phyloP scores from a whole-genome alignment of 371 early-diverging fungal species.

The Apophysomyces variabilis region DNA sequence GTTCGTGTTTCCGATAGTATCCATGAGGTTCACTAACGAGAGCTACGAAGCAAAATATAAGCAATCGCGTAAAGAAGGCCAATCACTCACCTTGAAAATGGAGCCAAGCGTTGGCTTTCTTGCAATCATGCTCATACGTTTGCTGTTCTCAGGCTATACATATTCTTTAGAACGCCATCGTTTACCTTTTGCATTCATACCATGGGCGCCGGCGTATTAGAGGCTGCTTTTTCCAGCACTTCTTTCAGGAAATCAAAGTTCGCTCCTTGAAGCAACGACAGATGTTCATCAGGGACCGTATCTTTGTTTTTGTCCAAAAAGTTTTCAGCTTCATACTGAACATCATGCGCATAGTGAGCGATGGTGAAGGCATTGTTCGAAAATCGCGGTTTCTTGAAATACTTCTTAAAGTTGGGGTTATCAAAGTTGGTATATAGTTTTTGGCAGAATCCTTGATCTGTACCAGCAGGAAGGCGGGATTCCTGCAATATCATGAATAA shows the following conservation, averaged over 20 bases:
- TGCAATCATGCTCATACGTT: slow-evolving; percentile 63
- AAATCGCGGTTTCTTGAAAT: slow-evolving; percentile 93
- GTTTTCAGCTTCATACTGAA: slow-evolving; percentile 89
- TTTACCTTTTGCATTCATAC: slow-evolving; percentile 9
- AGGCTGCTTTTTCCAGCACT: slow-evolving; percentile 58
- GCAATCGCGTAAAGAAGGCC: background rate
- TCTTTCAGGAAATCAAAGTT: slow-evolving; percentile 77
- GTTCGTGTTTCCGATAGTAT: slow-evolving; percentile 89
- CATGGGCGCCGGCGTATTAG: slow-evolving; percentile 39
- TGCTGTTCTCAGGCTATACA: slow-evolving; percentile 43
- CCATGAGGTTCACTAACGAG: slow-evolving; percentile 91
- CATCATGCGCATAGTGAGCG: slow-evolving; percentile 92
- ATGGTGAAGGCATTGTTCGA: slow-evolving; percentile 81
- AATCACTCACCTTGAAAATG: slow-evolving; percentile 63
- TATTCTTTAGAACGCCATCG: background rate
- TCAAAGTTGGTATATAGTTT: slow-evolving; percentile 82
- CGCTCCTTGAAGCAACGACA: slow-evolving; percentile 69
- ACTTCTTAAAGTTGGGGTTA: slow-evolving; percentile 66
- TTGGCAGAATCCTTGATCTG: slow-evolving; percentile 74
- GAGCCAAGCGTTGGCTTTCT: slow-evolving; percentile 89
- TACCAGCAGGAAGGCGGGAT: slow-evolving; percentile 86
- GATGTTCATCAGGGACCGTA: slow-evolving; percentile 92
- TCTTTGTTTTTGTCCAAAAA: slow-evolving; percentile 99
- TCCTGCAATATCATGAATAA: slow-evolving; percentile 29
- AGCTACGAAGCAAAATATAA: slow-evolving; percentile 25